These are phyloP conservation scores for Tremellales sp. DNA, from an alignment of 1,284 basidiomycete species.

Conservation along the genomic window DNA sequence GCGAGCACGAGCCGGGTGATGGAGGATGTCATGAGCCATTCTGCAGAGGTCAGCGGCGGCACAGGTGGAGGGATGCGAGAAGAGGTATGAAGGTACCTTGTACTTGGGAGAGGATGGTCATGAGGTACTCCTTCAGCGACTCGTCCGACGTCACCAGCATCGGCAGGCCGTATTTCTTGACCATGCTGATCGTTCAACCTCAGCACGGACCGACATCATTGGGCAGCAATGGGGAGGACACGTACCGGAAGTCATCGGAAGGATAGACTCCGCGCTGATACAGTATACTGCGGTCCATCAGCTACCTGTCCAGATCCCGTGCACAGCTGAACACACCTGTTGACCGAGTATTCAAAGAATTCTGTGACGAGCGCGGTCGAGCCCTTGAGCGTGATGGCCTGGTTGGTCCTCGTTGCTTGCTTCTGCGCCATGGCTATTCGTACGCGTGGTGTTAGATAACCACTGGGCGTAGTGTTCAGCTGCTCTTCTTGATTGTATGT, in stretches of 20 bases:
- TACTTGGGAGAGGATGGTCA: constrained; percentile 85
- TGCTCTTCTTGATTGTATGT: too few relatives aligned
- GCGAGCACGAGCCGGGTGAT: constrained; percentile 91
- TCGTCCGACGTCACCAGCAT: constrained; percentile 93
- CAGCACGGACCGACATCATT: not conserved
- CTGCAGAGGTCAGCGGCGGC: constrained; percentile 48
- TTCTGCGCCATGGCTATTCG: constrained; percentile 51
- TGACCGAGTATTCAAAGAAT: constrained; percentile 97
- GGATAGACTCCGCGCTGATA: constrained; percentile 98
- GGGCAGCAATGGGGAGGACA: not conserved
- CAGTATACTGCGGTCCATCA: constrained; percentile 63
- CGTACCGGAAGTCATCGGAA: constrained; percentile 77
- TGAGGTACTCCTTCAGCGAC: constrained; percentile 85
- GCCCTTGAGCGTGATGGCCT: constrained; percentile 84
- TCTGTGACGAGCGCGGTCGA: constrained; percentile 94
- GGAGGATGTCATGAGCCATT: constrained; percentile 86
- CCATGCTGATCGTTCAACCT: constrained; percentile 62
- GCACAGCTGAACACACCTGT: constrained; percentile 69
- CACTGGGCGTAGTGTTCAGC: too few relatives aligned
- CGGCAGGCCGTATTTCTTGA: constrained; percentile 96
- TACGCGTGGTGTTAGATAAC: too few relatives aligned
- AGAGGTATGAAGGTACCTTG: constrained; percentile 59
- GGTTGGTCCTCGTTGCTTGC: constrained; percentile 45
- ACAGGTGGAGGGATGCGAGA: not conserved
- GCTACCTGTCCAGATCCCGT: constrained; percentile 10